Percentiles rank a stretch among this genome's conserved stretches.
These are phyloP conservation scores for Hericium rajendrae DNA, from an alignment of 768 basidiomycete species.

Conservation along the genomic window DNA sequence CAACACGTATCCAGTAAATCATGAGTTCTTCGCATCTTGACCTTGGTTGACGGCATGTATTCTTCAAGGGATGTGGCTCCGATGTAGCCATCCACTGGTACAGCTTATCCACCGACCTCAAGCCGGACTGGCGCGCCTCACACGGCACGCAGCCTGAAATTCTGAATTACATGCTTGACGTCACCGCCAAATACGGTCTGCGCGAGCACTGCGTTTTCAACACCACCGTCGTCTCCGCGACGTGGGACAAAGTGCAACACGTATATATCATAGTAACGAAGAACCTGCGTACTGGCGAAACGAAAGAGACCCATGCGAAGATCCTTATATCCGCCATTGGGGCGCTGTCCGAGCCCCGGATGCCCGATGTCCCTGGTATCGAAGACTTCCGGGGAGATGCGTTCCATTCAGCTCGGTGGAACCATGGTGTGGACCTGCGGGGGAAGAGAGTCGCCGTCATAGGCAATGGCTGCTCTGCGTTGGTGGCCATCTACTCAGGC, in stretches of 20 bases:
- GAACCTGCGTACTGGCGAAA: neutral
- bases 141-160: neutral
- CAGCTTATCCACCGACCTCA: neutral
- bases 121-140: neutral
- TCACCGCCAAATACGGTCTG: neutral
- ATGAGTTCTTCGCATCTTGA: neutral
- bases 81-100: constrained; percentile 1
- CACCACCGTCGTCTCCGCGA: neutral
- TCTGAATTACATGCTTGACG: neutral
- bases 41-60: neutral
- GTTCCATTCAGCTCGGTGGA: constrained; percentile 23
- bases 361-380: neutral
- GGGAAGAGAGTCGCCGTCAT: constrained; percentile 24
- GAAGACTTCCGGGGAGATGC: constrained; percentile 4
- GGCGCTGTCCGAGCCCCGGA: neutral
- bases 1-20: constrained; percentile 2
- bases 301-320: neutral
- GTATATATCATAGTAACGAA: neutral
- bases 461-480: constrained; percentile 23
- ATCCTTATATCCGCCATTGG: neutral
- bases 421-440: constrained; percentile 15
- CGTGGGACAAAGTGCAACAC: neutral
- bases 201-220: neutral
- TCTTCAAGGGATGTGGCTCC: neutral
- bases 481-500: neutral